Evolutionary conservation across 2,329 filamentous ascomycete genomes (phyloP), one percentile per base, ranked within the genome.

Genomic region (Fusarium odoratissimum): DNA sequence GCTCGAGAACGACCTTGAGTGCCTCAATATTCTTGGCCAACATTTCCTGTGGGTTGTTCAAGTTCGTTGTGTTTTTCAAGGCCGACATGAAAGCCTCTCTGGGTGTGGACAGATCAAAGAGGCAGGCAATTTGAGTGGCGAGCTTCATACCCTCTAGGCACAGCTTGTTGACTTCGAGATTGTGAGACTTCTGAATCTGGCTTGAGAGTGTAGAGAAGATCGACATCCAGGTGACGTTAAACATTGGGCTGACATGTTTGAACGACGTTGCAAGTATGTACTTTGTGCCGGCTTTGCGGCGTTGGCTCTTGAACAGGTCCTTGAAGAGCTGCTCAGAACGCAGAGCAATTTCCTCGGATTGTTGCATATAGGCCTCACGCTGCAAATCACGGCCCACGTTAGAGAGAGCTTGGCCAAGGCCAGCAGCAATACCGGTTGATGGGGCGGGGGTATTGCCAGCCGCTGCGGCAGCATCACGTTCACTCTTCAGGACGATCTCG

Each of bases 141-240:
- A 99, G 87, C 80, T 95, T 97, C 87, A 98, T 94, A 6, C 96
- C 96, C 79, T 99, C 95, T 77, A 99, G 92, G 78, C 96, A 99
- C 11, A 97, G 84, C 79, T 92, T 94, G 81, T 98, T 95, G 21
- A 96, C 93, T 74, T 98, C 95, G 8, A 97, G 86, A 77, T 98
- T 98, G 75, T 97, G 93, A 0, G 94, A 93, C 79, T 97, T 95
- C 76, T 98, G 96, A 80, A 96, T 95, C 75, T 97, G 93, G 56
- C 93, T 95, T 3, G 95, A 98, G 31, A 99, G 88, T 0, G 95
- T 95, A 9, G 95, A 98, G 78, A 99, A 92, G 82, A 98, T 97
- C 14, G 95, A 97, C 95, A 98, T 99, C 96, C 96, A 99, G 0
- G 95, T 97, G 30, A 97, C 95, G 77, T 97, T 95, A 79, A 99